These are phyloP conservation scores for Aspergillus campestris DNA, from an alignment of 495 filamentous ascomycete genomes.

Conservation along the genomic window DNA sequence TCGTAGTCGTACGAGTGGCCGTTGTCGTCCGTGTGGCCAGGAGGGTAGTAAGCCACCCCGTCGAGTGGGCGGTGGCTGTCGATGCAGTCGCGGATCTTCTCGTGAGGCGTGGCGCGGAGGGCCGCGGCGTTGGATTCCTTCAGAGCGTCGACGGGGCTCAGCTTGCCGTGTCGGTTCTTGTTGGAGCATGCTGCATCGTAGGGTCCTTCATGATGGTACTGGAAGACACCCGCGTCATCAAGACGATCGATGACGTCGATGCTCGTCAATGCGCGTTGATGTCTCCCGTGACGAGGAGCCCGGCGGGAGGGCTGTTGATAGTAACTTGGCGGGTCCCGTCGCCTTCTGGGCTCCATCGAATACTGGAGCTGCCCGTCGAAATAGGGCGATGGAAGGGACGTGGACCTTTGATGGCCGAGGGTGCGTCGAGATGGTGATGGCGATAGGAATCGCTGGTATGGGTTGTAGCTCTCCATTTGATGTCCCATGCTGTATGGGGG, in stretches of 20 bases:
- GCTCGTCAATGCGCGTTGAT: conserved; percentile 37
- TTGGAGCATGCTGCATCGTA: conserved; percentile 76
- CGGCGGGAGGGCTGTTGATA: conserved; percentile 14
- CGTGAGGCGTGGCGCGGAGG: conserved; percentile 70
- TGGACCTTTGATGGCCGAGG: conserved; percentile 18
- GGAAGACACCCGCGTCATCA: conserved; percentile 49
- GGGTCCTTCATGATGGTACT: conserved; percentile 88
- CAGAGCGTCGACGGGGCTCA: conserved; percentile 71
- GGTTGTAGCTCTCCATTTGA: conserved; percentile 26
- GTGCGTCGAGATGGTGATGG: conserved; percentile 19
- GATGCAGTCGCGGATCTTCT: conserved; percentile 70
- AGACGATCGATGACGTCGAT: conserved; percentile 77
- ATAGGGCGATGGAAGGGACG: conserved; percentile 24
- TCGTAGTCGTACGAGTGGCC: conserved; percentile 70
- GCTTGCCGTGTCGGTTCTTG: conserved; percentile 54
- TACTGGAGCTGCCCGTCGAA: conserved; percentile 23
- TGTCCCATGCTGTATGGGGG: conserved; percentile 2
- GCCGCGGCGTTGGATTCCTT: conserved; percentile 65
- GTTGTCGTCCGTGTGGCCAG: conserved; percentile 55
- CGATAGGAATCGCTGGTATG: conserved; percentile 29
- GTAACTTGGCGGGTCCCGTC: conserved; percentile 11
- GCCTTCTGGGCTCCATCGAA: conserved; percentile 21
- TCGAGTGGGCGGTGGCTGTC: conserved; percentile 73
- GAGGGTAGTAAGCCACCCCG: conserved; percentile 68
- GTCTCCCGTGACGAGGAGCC: conserved; percentile 5